A percentile compares a stretch with the other conserved stretches of the same genome.
Conservation (phyloP, 2,329 filamentous ascomycete genomes). For the Monascus ruber region DNA sequence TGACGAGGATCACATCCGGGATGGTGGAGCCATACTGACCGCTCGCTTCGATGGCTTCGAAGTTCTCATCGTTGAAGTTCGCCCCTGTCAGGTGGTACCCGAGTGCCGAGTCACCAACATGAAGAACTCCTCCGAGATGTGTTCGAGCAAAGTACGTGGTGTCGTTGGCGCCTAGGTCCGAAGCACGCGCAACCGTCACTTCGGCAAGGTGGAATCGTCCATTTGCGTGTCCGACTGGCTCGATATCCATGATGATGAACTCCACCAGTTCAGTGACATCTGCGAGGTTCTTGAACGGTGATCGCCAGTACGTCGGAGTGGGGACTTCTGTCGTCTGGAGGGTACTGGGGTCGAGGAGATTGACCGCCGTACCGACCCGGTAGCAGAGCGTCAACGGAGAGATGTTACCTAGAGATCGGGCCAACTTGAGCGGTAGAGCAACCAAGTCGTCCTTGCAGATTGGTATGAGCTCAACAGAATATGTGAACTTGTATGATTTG, state of each 20-base stretch:
- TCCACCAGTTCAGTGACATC: slow-evolving; percentile 79
- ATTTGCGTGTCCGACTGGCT: slow-evolving; percentile 60
- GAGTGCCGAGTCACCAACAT: slow-evolving; percentile 83
- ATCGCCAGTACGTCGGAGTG: slow-evolving; percentile 76
- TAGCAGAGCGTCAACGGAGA: slow-evolving; percentile 76
- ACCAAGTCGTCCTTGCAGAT: slow-evolving; percentile 97
- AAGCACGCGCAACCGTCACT: slow-evolving; percentile 73
- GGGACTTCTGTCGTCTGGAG: slow-evolving; percentile 83
- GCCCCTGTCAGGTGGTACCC: slow-evolving; percentile 85
- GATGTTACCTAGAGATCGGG: slow-evolving; percentile 80
- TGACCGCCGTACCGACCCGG: slow-evolving; percentile 77
- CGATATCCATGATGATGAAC: slow-evolving; percentile 91
- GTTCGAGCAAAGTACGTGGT: slow-evolving; percentile 82
- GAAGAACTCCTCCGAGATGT: slow-evolving; percentile 74
- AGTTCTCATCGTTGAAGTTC: slow-evolving; percentile 84
- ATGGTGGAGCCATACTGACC: slow-evolving; percentile 66
- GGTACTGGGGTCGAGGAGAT: slow-evolving; percentile 79
- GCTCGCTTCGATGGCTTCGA: slow-evolving; percentile 69
- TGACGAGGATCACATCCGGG: slow-evolving; percentile 87
- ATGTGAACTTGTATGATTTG: slow-evolving; percentile 91
- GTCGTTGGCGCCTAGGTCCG: slow-evolving; percentile 78
- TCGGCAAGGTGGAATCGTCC: slow-evolving; percentile 80
- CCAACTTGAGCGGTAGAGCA: slow-evolving; percentile 80
- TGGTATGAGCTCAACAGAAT: slow-evolving; percentile 76
- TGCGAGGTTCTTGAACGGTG: slow-evolving; percentile 72